Percentiles rank a stretch among this genome's conserved stretches.
These are phyloP conservation scores for Mollisiaceae sp. DNA, from an alignment of 2,329 filamentous ascomycete species.

Conservation along the genomic window DNA sequence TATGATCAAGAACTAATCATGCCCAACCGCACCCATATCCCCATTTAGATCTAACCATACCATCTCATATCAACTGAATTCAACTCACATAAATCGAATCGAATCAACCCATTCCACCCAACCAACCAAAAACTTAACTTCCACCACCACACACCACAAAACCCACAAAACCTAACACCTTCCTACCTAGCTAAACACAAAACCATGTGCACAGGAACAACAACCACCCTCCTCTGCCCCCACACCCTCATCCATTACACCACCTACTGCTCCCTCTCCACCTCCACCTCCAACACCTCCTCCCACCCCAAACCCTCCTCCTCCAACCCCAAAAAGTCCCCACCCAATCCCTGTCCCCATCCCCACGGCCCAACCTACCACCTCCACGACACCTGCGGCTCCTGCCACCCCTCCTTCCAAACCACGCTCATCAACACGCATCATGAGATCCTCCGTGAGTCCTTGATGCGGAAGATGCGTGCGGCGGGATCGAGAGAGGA, in stretches of 20 bases:
- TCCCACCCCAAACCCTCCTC: not conserved
- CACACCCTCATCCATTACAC: slow-evolving; percentile 7
- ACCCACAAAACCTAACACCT: not conserved
- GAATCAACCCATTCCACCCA: not conserved
- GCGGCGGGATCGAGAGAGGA: not conserved
- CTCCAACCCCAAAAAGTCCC: not conserved
- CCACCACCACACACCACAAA: not conserved
- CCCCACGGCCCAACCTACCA: not conserved
- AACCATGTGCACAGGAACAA: slow-evolving; percentile 3
- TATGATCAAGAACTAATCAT: not conserved
- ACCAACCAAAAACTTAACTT: not conserved
- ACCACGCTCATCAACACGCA: not conserved
- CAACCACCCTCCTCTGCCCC: not conserved
- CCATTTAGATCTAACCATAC: not conserved
- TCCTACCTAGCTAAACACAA: no score
- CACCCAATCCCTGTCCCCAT: not conserved
- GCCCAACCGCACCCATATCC: not conserved
- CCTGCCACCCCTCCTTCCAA: not conserved
- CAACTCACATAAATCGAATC: no score
- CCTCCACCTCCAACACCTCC: not conserved
- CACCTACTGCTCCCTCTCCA: not conserved
- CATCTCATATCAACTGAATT: not conserved
- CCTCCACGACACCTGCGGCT: not conserved
- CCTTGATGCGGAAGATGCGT: not conserved
- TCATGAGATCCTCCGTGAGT: not conserved